Conservation (phyloP, 1,284 basidiomycete species). For the Butyriboletus appendiculatus region DNA sequence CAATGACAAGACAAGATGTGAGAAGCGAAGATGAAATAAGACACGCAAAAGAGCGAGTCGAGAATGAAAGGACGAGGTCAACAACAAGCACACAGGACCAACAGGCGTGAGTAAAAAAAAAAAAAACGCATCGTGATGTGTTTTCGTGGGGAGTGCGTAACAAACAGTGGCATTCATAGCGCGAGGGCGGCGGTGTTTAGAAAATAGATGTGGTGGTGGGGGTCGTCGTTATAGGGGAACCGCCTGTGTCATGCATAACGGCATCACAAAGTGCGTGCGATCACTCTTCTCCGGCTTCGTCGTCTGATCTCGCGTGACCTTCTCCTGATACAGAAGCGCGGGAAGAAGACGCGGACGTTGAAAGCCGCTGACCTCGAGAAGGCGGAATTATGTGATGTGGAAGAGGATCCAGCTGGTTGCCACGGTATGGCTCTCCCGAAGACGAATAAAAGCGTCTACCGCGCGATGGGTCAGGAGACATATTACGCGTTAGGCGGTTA, state of each 20-base stretch:
- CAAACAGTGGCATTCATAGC: conserved; percentile 18
- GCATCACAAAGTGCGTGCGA: conserved; percentile 14
- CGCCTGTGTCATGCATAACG: conserved; percentile 10
- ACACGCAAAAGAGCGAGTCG: background rate
- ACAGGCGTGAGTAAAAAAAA: background rate
- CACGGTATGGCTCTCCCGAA: conserved; percentile 13
- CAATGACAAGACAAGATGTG: conserved; percentile 1
- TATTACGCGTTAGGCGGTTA: conserved; percentile 15
- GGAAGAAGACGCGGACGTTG: conserved; percentile 12
- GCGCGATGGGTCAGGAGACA: conserved; percentile 13
- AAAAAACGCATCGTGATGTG: conserved; percentile 21
- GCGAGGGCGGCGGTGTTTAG: conserved; percentile 2
- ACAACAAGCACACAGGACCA: background rate
- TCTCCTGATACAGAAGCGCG: conserved; percentile 14
- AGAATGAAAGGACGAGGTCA: background rate
- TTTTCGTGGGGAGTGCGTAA: conserved; percentile 28
- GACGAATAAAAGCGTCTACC: conserved; percentile 11
- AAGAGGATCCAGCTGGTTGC: conserved; percentile 10
- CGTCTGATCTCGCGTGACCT: conserved; percentile 20
- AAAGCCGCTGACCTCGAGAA: conserved; percentile 16
- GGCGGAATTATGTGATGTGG: conserved; percentile 19
- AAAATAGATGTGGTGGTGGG: conserved; percentile 1
- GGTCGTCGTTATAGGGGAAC: background rate
- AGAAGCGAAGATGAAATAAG: background rate
- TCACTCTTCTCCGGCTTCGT: conserved; percentile 20